These are phyloP conservation scores for Aethionema arabicum DNA, from an alignment of 345 rosid genomes.

Conservation along the genomic window DNA sequence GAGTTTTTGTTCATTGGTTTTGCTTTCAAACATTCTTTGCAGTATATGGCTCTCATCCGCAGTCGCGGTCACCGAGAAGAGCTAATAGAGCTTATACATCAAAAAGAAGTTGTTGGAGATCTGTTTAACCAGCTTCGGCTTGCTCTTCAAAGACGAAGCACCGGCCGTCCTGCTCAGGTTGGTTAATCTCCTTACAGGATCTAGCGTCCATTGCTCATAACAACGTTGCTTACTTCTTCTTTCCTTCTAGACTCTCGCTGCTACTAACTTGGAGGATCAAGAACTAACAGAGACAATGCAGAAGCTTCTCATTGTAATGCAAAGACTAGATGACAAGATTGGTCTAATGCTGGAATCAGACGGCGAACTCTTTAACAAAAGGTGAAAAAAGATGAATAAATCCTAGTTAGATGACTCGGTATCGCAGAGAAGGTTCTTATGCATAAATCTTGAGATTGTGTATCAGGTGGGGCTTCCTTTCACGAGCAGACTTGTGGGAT, in stretches of 20 bases:
- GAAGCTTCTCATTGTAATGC: constrained; percentile 92
- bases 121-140: constrained; percentile 93
- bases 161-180: constrained; percentile 92
- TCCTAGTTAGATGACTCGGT: neutral
- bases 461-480: constrained; percentile 89
- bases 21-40: constrained; percentile 34
- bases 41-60: constrained; percentile 78
- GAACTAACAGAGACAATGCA: constrained; percentile 91
- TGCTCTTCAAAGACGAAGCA: constrained; percentile 72
- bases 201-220: neutral
- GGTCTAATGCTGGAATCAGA: constrained; percentile 84
- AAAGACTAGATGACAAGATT: constrained; percentile 82
- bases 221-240: constrained; percentile 6
- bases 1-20: constrained; percentile 2
- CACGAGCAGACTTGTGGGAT: constrained; percentile 94
- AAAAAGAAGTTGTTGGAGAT: constrained; percentile 85
- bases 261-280: constrained; percentile 80
- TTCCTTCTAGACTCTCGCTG: constrained; percentile 72
- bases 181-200: constrained; percentile 34
- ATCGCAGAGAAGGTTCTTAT: neutral
- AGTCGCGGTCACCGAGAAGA: constrained; percentile 65
- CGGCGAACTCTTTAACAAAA: constrained; percentile 84
- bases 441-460: constrained; percentile 7
- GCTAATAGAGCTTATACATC: constrained; percentile 80
- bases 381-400: constrained; percentile 40